Evolutionary conservation across 768 basidiomycete species (phyloP).

Genomic region (Suillus weaverae): DNA sequence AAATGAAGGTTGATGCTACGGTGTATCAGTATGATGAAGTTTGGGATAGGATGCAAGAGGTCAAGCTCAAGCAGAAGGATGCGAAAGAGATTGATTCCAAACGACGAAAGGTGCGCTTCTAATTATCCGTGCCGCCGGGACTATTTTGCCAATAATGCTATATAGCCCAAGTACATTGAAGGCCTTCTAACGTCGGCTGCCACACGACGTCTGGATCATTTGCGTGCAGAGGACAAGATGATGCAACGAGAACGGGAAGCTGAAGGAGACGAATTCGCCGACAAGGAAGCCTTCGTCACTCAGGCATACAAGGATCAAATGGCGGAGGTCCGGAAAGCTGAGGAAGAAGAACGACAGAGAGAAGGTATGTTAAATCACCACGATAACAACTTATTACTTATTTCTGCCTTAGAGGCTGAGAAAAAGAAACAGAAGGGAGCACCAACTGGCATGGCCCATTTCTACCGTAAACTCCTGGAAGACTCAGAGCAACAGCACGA

Average conservation of each 20-base stretch:
- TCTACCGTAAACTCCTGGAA: constrained; percentile 77
- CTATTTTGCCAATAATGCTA: constrained; percentile 17
- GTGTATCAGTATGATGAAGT: constrained; percentile 97
- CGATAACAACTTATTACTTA: background rate
- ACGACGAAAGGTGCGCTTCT: constrained; percentile 68
- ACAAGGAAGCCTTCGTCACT: constrained; percentile 97
- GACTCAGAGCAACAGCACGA: constrained; percentile 82
- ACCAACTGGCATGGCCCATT: constrained; percentile 80
- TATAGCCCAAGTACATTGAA: constrained; percentile 90
- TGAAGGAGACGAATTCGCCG: constrained; percentile 91
- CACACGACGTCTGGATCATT: constrained; percentile 84
- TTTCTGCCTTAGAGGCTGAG: constrained; percentile 43
- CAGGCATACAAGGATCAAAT: constrained; percentile 97
- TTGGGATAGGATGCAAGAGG: constrained; percentile 93
- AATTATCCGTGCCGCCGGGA: background rate
- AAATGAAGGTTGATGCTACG: constrained; percentile 74
- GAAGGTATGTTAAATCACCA: constrained; percentile 62
- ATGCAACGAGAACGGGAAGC: constrained; percentile 88
- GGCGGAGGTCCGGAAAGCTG: constrained; percentile 85
- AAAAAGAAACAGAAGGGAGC: constrained; percentile 59
- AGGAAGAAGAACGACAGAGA: constrained; percentile 86
- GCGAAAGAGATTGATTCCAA: constrained; percentile 73
- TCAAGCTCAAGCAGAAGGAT: constrained; percentile 71
- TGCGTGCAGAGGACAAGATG: constrained; percentile 98
- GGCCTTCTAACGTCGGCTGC: constrained; percentile 77